These are phyloP conservation scores for Lactarius vividus DNA, from an alignment of 768 basidiomycete genomes.

Conservation along the genomic window DNA sequence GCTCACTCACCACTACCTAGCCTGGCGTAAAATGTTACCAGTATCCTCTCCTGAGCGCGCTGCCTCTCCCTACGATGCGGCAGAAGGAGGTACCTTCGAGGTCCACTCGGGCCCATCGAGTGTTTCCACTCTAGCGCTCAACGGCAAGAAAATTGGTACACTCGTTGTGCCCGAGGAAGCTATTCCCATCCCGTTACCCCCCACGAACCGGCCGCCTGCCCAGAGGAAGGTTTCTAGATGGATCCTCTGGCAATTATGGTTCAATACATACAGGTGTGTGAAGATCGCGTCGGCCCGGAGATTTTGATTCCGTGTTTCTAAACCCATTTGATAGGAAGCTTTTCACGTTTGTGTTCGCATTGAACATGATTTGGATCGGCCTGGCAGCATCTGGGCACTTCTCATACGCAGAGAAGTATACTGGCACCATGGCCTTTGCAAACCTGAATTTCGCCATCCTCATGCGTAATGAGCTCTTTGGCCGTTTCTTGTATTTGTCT, in stretches of 20 bases:
- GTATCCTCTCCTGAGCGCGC: conserved; percentile 28
- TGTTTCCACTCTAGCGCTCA: conserved; percentile 11
- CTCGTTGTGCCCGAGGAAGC: conserved; percentile 39
- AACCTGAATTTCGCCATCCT: conserved; percentile 72
- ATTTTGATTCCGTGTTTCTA: conserved; percentile 9
- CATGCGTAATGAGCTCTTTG: conserved; percentile 80
- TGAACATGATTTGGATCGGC: conserved; percentile 60
- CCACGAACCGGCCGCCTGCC: conserved; percentile 39
- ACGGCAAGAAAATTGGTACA: conserved; percentile 24
- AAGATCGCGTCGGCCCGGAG: too few relatives aligned
- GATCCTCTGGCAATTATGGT: conserved; percentile 67
- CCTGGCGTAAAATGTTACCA: conserved; percentile 28
- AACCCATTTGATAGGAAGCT: conserved; percentile 55
- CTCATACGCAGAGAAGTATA: conserved; percentile 63
- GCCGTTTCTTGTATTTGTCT: conserved; percentile 67
- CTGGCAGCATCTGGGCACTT: conserved; percentile 63
- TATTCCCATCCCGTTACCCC: conserved; percentile 30
- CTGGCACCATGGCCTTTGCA: conserved; percentile 69
- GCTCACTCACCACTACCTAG: conserved; percentile 9
- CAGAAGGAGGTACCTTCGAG: conserved; percentile 34
- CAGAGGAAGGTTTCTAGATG: conserved; percentile 53
- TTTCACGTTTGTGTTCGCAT: conserved; percentile 24
- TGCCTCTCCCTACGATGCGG: conserved; percentile 30
- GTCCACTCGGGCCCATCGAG: conserved; percentile 18
- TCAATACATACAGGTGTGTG: conserved; percentile 69